Evolutionary conservation across 2,329 filamentous ascomycete genomes (phyloP).

Genomic region (Colletotrichum falcatum): DNA sequence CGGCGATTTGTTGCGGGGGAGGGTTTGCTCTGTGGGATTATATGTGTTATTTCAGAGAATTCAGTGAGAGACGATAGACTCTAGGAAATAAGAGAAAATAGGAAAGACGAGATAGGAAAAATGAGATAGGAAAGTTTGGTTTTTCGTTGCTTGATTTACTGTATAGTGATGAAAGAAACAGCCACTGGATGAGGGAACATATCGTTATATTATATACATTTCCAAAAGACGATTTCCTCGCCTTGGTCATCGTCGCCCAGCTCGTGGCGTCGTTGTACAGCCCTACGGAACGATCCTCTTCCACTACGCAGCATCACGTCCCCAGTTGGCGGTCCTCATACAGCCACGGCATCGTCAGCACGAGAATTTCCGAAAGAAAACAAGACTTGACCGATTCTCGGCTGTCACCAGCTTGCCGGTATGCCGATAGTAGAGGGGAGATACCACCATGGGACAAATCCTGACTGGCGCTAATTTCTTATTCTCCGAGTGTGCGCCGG

Average conservation of each 20-base stretch:
- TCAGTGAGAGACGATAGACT: constrained; percentile 6
- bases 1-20: constrained; percentile 21
- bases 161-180: constrained; percentile 13
- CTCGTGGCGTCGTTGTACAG: constrained; percentile 19
- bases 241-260: constrained; percentile 1
- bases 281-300: constrained; percentile 32
- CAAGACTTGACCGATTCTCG: not conserved
- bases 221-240: not conserved
- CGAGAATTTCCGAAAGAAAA: not conserved
- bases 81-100: constrained; percentile 16
- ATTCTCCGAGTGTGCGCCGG: not conserved
- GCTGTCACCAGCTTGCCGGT: not conserved
- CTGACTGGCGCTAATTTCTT: constrained; percentile 15
- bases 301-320: not conserved
- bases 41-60: not conserved
- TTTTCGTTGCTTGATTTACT: not conserved
- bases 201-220: not conserved
- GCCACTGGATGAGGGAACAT: not conserved
- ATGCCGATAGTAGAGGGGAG: not conserved
- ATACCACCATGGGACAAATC: not conserved
- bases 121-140: constrained; percentile 13
- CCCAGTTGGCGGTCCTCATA: not conserved
- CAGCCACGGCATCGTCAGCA: constrained; percentile 7
- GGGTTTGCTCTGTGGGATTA: not conserved
- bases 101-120: constrained; percentile 28